A percentile compares a stretch with the other conserved stretches of the same genome.
Conservation (phyloP, 2,329 filamentous ascomycete species). For the Diaporthe australafricana region DNA sequence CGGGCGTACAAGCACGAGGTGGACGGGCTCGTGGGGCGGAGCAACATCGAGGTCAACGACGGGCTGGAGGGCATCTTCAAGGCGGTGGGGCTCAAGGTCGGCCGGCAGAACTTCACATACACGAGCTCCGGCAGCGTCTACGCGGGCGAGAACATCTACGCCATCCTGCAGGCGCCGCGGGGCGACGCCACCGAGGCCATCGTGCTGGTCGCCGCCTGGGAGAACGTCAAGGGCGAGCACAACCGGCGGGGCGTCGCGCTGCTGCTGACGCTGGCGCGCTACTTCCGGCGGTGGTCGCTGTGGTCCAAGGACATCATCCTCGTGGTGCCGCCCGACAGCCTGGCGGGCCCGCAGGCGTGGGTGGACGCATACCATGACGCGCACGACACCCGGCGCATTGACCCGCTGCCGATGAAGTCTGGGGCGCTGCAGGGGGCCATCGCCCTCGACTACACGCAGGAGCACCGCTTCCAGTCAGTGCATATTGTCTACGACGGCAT, state of each 20-base stretch:
- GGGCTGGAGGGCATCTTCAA: slow-evolving; percentile 81
- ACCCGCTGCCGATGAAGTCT: slow-evolving; percentile 86
- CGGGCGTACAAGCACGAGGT: slow-evolving; percentile 90
- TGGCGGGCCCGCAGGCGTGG: slow-evolving; percentile 93
- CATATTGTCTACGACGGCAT: slow-evolving; percentile 95
- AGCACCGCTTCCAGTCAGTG: slow-evolving; percentile 85
- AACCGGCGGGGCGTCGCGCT: slow-evolving; percentile 92
- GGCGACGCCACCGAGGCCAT: slow-evolving; percentile 98
- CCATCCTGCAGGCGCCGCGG: slow-evolving; percentile 90
- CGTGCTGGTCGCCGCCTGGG: slow-evolving; percentile 90
- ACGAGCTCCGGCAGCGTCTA: slow-evolving; percentile 79
- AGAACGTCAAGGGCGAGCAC: slow-evolving; percentile 79
- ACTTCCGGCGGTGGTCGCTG: slow-evolving; percentile 97
- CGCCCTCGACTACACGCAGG: slow-evolving; percentile 92
- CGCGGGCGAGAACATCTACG: slow-evolving; percentile 90
- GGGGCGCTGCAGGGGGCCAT: slow-evolving; percentile 93
- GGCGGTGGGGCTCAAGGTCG: slow-evolving; percentile 86
- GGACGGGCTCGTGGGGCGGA: slow-evolving; percentile 63
- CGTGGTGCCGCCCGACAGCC: slow-evolving; percentile 88
- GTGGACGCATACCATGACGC: slow-evolving; percentile 97
- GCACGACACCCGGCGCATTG: slow-evolving; percentile 77
- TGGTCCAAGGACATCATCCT: slow-evolving; percentile 99
- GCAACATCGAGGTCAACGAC: slow-evolving; percentile 67
- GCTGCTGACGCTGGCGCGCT: slow-evolving; percentile 86
- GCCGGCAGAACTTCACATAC: slow-evolving; percentile 89